Evolutionary conservation across 495 filamentous ascomycete species (phyloP), one percentile per base, ranked within the genome.

Genomic region (Echria macrotheca): DNA sequence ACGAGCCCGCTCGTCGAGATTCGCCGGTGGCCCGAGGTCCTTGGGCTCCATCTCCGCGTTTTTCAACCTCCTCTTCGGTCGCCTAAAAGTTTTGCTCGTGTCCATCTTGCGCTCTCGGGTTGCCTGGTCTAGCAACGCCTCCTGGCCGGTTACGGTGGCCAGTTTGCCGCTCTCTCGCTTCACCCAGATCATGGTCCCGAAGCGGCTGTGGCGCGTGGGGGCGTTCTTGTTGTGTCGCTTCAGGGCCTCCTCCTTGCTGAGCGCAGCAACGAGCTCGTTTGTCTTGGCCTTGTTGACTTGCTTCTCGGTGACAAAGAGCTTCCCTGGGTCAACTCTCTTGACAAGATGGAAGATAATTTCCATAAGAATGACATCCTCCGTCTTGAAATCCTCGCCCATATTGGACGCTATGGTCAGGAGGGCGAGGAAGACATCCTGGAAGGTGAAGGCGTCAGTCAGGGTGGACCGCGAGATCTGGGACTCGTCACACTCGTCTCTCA

Each of bases 131-230:
- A 83, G 77, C 44, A 97, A 75, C 12, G 84, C 82, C 54, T 85
- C 81, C 62, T 97, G 94, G 7, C 94, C 94, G 2, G 88, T 87
- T 2, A 99, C 81, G 0, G 90, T 91, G 5, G 86, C 83, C 38
- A 91, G 73, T 55, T 85, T 87, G 5, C 79, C 78, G 60, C 93
- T 87, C 46, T 86, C 85, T 42, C 88, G 76, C 69, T 96, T 89
- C 32, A 99, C 82, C 93, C 94, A 97, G 15, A 95, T 84, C 84
- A 96, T 96, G 11, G 90, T 95, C 1, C 94, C 94, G 61, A 96
- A 99, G 44, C 94, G 77, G 53, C 90, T 94, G 64, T 99, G 94
- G 28, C 94, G 71, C 5, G 90, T 90, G 2, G 90, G 89, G 5
- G 86, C 87, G 55, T 84, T 83, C 54, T 82, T 85, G 28, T 82